phyloP scores from a whole-genome alignment of 805 yeast species.

The Wickerhamiella shivajii region DNA sequence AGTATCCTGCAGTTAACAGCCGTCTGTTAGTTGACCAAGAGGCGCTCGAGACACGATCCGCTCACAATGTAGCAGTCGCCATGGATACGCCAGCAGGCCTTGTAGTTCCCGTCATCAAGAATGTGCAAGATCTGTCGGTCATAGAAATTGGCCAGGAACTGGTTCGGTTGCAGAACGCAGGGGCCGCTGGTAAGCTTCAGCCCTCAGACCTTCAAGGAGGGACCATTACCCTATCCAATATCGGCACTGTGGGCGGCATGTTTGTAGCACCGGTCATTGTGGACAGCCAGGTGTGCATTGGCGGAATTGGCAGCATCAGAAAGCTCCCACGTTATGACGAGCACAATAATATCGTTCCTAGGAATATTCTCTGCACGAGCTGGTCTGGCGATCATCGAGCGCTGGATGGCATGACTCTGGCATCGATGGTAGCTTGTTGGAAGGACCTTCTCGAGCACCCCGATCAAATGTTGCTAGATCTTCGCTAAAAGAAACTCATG shows the following conservation, averaged over 20 bases:
- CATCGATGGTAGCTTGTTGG: constrained; percentile 20
- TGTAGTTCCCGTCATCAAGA: constrained; percentile 24
- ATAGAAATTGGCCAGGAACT: constrained; percentile 22
- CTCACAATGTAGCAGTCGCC: constrained; percentile 24
- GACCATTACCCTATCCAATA: constrained; percentile 24
- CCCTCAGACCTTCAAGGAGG: constrained; percentile 22
- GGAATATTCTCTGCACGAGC: constrained; percentile 19
- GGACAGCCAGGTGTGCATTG: constrained; percentile 23
- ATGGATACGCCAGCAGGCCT: constrained; percentile 25
- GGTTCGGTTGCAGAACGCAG: constrained; percentile 19
- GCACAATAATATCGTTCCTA: constrained; percentile 17
- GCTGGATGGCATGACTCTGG: constrained; percentile 25
- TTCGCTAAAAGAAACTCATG: no score
- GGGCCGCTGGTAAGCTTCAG: constrained; percentile 18
- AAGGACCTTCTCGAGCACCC: constrained; percentile 11
- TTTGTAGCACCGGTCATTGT: constrained; percentile 25
- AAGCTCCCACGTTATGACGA: constrained; percentile 20
- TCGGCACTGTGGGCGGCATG: constrained; percentile 26
- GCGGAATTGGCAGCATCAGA: constrained; percentile 22
- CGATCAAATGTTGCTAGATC: constrained; percentile 9
- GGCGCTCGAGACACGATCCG: constrained; percentile 16
- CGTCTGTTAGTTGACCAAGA: constrained; percentile 13
- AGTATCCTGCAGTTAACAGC: constrained; percentile 22
- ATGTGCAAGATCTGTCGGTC: constrained; percentile 18
- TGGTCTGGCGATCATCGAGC: constrained; percentile 27